Percentiles rank a stretch among this genome's conserved stretches.
Conservation (phyloP, 257 asterid genomes). For the Parsonsia alboflavescens region DNA sequence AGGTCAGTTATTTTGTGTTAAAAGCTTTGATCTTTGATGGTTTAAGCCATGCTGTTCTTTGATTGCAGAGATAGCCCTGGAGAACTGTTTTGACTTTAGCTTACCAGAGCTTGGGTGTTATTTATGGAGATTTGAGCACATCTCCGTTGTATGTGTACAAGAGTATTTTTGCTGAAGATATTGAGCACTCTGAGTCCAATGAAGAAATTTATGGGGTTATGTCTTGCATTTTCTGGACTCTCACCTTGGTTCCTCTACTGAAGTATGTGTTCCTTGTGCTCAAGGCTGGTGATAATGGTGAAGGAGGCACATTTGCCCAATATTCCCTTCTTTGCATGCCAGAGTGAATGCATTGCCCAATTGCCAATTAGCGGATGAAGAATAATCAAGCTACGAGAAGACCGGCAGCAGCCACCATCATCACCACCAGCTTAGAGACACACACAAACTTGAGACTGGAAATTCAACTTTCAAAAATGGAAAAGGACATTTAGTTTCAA, state of each 20-base stretch:
- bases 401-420: no score
- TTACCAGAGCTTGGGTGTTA: slow-evolving; percentile 88
- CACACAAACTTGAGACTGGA: no score
- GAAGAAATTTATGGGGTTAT: slow-evolving; percentile 84
- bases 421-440: no score
- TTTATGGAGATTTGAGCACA: slow-evolving; percentile 89
- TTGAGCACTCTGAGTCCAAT: slow-evolving; percentile 63
- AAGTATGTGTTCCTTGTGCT: slow-evolving; percentile 84
- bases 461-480: no score
- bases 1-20: slow-evolving; percentile 44
- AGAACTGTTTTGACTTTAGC: slow-evolving; percentile 70
- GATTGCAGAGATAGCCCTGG: slow-evolving; percentile 82
- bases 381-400: slow-evolving; percentile 60
- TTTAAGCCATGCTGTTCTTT: slow-evolving; percentile 8
- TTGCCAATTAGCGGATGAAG: slow-evolving; percentile 76
- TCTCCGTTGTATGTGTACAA: slow-evolving; percentile 85
- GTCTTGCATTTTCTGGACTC: slow-evolving; percentile 81
- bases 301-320: slow-evolving; percentile 92
- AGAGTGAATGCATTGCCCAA: slow-evolving; percentile 72
- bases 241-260: slow-evolving; percentile 69
- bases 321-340: slow-evolving; percentile 83
- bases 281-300: slow-evolving; percentile 92
- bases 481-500: no score
- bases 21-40: slow-evolving; percentile 13
- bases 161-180: slow-evolving; percentile 86